These are phyloP conservation scores for Monilinia fructicola DNA, from an alignment of 2,329 filamentous ascomycete genomes.

Conservation along the genomic window DNA sequence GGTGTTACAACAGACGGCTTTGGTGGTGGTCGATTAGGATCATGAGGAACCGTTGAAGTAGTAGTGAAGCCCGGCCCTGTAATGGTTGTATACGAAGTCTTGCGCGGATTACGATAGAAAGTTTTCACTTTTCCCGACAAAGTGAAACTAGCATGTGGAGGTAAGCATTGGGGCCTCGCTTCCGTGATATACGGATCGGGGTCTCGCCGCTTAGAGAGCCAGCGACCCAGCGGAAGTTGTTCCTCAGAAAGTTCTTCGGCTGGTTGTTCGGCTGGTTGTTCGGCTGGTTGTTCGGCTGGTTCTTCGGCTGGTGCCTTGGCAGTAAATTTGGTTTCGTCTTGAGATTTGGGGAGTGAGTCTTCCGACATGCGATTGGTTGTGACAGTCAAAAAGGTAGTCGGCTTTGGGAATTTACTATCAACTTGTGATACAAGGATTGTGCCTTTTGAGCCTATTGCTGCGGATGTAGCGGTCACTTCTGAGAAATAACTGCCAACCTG, in stretches of 20 bases:
- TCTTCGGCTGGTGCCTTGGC: not conserved
- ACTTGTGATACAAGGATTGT: not conserved
- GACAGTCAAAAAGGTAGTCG: not conserved
- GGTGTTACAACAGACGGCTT: not conserved
- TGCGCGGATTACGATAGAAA: not conserved
- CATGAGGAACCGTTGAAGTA: not conserved
- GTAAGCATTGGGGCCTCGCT: not conserved
- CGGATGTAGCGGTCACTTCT: not conserved
- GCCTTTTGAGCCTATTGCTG: not conserved
- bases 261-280: not conserved
- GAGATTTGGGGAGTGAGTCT: not conserved
- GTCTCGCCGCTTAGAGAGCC: not conserved
- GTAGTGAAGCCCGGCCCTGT: not conserved
- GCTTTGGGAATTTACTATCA: not conserved
- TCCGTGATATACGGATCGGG: not conserved
- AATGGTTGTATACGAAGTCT: slow-evolving; percentile 3
- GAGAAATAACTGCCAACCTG: not conserved
- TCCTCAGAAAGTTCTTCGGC: not conserved
- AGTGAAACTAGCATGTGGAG: not conserved
- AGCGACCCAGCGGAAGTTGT: slow-evolving; percentile 6
- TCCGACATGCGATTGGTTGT: not conserved
- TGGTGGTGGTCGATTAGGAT: slow-evolving; percentile 14
- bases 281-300: not conserved
- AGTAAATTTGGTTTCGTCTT: not conserved
- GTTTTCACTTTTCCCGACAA: slow-evolving; percentile 1